phyloP scores from a whole-genome alignment of 352 stramenopile species.

The Peronospora belbahrii region DNA sequence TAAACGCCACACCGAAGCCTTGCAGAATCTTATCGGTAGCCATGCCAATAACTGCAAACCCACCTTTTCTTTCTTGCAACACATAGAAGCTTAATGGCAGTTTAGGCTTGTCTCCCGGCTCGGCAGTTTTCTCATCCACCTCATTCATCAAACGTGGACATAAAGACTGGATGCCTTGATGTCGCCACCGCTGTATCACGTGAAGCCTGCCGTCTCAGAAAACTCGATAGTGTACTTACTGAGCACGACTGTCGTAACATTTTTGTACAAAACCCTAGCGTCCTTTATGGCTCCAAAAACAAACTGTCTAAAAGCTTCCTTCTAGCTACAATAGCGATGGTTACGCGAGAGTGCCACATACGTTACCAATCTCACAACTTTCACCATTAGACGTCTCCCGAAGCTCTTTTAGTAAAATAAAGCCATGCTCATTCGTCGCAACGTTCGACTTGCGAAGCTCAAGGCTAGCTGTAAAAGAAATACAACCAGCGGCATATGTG shows the following conservation, averaged over 20 bases:
- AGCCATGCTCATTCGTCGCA: slow-evolving; percentile 44
- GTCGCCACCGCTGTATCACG: slow-evolving; percentile 84
- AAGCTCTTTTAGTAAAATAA: slow-evolving; percentile 85
- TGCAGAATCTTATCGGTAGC: slow-evolving; percentile 97
- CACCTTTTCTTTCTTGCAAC: slow-evolving; percentile 84
- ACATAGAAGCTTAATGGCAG: slow-evolving; percentile 93
- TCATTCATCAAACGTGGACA: slow-evolving; percentile 91
- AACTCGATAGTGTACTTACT: slow-evolving; percentile 92
- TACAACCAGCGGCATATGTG: slow-evolving; percentile 65
- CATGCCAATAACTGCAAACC: slow-evolving; percentile 95
- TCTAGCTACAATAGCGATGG: slow-evolving; percentile 83
- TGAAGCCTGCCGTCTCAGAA: slow-evolving; percentile 87
- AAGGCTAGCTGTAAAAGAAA: slow-evolving; percentile 42
- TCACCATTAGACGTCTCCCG: slow-evolving; percentile 82
- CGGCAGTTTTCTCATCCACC: slow-evolving; percentile 21
- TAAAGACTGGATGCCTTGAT: slow-evolving; percentile 95
- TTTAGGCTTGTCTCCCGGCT: slow-evolving; percentile 83
- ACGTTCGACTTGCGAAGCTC: slow-evolving; percentile 71
- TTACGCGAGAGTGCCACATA: slow-evolving; percentile 54
- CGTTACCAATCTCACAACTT: slow-evolving; percentile 78
- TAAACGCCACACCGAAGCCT: slow-evolving; percentile 97
- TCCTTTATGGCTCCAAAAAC: slow-evolving; percentile 77
- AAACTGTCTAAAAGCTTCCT: slow-evolving; percentile 80
- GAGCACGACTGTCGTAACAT: slow-evolving; percentile 94
- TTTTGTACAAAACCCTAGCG: slow-evolving; percentile 79